phyloP scores from a whole-genome alignment of 1,284 basidiomycete species.

The Pterulicium gracile region DNA sequence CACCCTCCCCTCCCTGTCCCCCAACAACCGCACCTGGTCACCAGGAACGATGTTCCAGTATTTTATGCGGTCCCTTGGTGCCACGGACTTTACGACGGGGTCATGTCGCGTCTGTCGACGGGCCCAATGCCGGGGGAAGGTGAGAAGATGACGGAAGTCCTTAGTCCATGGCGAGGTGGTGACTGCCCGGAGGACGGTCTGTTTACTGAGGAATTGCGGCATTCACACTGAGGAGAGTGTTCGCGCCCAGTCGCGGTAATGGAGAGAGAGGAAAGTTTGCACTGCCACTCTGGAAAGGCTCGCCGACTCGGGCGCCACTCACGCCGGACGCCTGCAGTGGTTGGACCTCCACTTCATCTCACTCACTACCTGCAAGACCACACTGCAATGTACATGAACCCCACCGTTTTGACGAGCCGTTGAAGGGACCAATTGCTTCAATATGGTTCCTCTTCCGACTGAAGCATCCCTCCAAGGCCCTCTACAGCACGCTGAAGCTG shows the following conservation, averaged over 20 bases:
- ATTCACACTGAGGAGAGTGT: not conserved
- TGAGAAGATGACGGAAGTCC: slow-evolving; percentile 52
- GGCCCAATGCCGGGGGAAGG: slow-evolving; percentile 35
- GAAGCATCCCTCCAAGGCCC: too few relatives aligned
- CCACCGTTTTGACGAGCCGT: too few relatives aligned
- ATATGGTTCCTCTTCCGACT: too few relatives aligned
- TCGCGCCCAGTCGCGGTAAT: not conserved
- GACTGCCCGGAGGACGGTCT: slow-evolving; percentile 27
- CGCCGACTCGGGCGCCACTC: too few relatives aligned
- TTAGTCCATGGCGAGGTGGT: slow-evolving; percentile 46
- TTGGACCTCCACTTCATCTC: too few relatives aligned
- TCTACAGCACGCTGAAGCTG: too few relatives aligned
- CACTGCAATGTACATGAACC: too few relatives aligned
- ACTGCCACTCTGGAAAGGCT: too few relatives aligned
- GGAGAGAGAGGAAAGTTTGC: too few relatives aligned
- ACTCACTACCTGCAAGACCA: too few relatives aligned
- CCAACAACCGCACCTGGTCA: slow-evolving; percentile 62
- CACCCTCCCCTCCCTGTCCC: slow-evolving; percentile 45
- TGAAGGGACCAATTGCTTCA: too few relatives aligned
- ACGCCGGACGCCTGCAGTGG: too few relatives aligned
- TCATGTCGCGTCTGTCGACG: slow-evolving; percentile 21
- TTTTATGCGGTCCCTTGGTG: slow-evolving; percentile 61
- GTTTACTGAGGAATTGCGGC: not conserved
- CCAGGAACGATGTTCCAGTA: slow-evolving; percentile 80
- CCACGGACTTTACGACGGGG: slow-evolving; percentile 36